These are phyloP conservation scores for Dipodascopsis tothii DNA, from an alignment of 805 yeast genomes.

Conservation along the genomic window DNA sequence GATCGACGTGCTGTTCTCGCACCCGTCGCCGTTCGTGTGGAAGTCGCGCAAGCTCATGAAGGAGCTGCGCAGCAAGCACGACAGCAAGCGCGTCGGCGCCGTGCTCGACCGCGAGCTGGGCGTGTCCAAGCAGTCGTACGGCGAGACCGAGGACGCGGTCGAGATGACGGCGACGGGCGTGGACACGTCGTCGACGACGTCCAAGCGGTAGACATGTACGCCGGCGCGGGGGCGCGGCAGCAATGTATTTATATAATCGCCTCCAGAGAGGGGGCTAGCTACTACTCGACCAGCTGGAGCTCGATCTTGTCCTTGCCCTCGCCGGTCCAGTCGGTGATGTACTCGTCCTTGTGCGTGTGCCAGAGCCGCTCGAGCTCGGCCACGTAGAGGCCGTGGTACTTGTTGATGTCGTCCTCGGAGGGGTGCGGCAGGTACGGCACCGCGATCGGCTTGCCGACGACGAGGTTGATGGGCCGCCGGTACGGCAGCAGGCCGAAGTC, in stretches of 20 bases:
- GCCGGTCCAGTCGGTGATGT: conserved; percentile 14
- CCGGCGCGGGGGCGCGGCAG: too few relatives aligned
- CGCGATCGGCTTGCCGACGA: conserved; percentile 36
- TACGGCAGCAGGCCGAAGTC: conserved; percentile 88
- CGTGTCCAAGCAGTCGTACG: too few relatives aligned
- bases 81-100: too few relatives aligned
- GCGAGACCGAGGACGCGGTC: too few relatives aligned
- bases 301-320: conserved; percentile 15
- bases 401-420: conserved; percentile 46
- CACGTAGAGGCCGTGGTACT: conserved; percentile 66
- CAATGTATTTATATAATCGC: too few relatives aligned
- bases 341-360: conserved; percentile 56
- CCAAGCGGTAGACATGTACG: too few relatives aligned
- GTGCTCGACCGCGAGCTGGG: too few relatives aligned
- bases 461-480: conserved; percentile 70
- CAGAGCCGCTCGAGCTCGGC: conserved; percentile 56
- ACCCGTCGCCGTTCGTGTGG: conserved; percentile 17
- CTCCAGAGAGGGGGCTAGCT: too few relatives aligned
- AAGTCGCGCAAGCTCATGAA: conserved; percentile 2
- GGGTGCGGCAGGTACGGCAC: conserved; percentile 44
- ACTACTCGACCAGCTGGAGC: conserved; percentile 20
- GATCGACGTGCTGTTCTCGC: conserved; percentile 46
- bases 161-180: too few relatives aligned
- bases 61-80: too few relatives aligned
- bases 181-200: too few relatives aligned